A percentile compares a stretch with the other conserved stretches of the same genome.
These are phyloP conservation scores for Irpex sp. DNA, from an alignment of 1,284 basidiomycete genomes.

Conservation along the genomic window DNA sequence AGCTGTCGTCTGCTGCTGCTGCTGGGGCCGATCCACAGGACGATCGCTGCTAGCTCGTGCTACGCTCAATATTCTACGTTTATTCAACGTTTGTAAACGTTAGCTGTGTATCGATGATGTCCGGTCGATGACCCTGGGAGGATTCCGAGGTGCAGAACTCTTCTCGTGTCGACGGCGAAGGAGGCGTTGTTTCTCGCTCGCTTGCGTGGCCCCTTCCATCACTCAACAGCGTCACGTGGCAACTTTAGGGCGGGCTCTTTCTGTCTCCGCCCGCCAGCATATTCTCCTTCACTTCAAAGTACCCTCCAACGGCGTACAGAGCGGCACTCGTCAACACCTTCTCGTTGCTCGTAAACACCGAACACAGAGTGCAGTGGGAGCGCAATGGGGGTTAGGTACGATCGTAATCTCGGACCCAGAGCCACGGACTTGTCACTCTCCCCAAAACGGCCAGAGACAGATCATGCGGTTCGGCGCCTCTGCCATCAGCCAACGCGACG, in stretches of 20 bases:
- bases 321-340: neutral
- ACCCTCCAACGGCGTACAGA: neutral
- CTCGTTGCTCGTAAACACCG: no score
- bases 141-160: neutral
- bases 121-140: neutral
- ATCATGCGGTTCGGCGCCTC: neutral
- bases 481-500: no score
- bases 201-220: constrained; percentile 4
- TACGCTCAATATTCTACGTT: neutral
- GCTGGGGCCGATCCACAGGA: neutral
- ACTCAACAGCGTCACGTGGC: constrained; percentile 13
- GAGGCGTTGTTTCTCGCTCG: neutral
- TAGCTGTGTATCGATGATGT: neutral
- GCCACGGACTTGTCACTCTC: neutral
- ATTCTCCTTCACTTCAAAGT: neutral
- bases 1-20: neutral
- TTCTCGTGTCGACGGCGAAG: neutral
- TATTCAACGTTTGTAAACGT: neutral
- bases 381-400: neutral
- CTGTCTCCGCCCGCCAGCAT: neutral
- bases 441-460: neutral
- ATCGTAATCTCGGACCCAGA: constrained; percentile 10
- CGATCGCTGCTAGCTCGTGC: no score
- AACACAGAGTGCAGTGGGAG: no score
- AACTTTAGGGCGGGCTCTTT: constrained; percentile 6